phyloP scores from a whole-genome alignment of 2,329 filamentous ascomycete genomes.

The Neonectria coccinea region DNA sequence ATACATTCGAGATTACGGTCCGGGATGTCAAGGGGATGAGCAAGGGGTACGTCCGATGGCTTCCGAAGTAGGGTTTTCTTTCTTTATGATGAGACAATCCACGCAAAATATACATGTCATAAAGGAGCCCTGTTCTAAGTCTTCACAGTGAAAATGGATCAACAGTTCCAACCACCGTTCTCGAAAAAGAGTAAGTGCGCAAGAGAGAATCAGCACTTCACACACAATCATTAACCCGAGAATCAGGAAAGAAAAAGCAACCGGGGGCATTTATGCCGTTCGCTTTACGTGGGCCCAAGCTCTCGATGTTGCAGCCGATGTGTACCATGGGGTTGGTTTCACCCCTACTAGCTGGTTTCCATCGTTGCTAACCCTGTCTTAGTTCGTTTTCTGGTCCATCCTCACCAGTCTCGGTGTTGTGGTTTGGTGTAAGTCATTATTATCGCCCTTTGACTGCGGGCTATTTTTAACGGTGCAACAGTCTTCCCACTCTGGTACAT shows the following conservation, averaged over 20 bases:
- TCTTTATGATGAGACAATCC: slow-evolving; percentile 33
- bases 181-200: slow-evolving; percentile 79
- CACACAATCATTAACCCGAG: slow-evolving; percentile 36
- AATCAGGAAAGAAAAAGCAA: slow-evolving; percentile 78
- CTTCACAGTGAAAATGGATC: slow-evolving; percentile 61
- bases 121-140: slow-evolving; percentile 55
- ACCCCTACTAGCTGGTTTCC: slow-evolving; percentile 1
- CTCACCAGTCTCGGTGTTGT: slow-evolving; percentile 88
- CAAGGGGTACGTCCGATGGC: slow-evolving; percentile 98
- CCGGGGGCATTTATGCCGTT: slow-evolving; percentile 75
- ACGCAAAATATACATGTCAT: slow-evolving; percentile 48
- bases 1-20: slow-evolving; percentile 86
- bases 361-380: slow-evolving; percentile 37
- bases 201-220: background rate
- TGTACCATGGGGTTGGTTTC: slow-evolving; percentile 85
- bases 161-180: slow-evolving; percentile 60
- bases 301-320: slow-evolving; percentile 85
- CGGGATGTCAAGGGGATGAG: slow-evolving; percentile 89
- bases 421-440: slow-evolving; percentile 84
- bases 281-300: slow-evolving; percentile 80
- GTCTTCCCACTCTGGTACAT: slow-evolving; percentile 99
- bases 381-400: slow-evolving; percentile 97
- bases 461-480: slow-evolving; percentile 50
- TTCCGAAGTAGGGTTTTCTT: slow-evolving; percentile 78
- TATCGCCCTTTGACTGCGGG: slow-evolving; percentile 1